These are phyloP conservation scores for Ploettnerulaceae sp. DNA, from an alignment of 2,329 filamentous ascomycete species.

Conservation along the genomic window DNA sequence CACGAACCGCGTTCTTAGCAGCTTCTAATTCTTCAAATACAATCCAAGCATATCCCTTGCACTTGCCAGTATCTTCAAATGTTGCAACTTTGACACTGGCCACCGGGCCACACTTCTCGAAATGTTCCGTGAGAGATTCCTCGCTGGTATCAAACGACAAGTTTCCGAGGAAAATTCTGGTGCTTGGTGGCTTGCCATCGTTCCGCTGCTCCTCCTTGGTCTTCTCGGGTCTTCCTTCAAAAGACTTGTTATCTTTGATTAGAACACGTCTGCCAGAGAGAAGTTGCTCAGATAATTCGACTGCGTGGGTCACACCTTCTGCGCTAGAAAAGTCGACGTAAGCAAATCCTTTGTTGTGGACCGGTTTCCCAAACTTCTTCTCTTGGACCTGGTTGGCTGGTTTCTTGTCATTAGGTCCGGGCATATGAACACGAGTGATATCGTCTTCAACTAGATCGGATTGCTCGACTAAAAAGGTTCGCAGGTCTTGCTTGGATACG, in stretches of 20 bases:
- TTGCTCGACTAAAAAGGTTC: slow-evolving; percentile 71
- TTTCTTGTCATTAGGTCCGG: slow-evolving; percentile 44
- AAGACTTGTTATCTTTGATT: slow-evolving; percentile 89
- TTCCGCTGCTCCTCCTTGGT: slow-evolving; percentile 35
- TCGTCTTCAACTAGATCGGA: slow-evolving; percentile 62
- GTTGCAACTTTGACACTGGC: slow-evolving; percentile 84
- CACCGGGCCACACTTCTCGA: slow-evolving; percentile 78
- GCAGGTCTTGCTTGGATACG: slow-evolving; percentile 67
- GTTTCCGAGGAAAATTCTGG: slow-evolving; percentile 85
- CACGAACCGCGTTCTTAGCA: slow-evolving; percentile 72
- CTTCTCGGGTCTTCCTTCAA: slow-evolving; percentile 81
- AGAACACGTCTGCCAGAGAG: slow-evolving; percentile 73
- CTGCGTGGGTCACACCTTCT: slow-evolving; percentile 64
- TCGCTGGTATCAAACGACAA: slow-evolving; percentile 77
- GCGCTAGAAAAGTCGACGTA: slow-evolving; percentile 83
- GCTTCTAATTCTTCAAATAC: slow-evolving; percentile 77
- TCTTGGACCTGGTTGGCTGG: slow-evolving; percentile 32
- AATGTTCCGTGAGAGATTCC: slow-evolving; percentile 75
- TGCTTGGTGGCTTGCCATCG: slow-evolving; percentile 63
- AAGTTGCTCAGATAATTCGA: slow-evolving; percentile 81
- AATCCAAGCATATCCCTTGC: slow-evolving; percentile 96
- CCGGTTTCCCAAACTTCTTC: slow-evolving; percentile 29
- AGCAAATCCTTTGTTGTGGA: slow-evolving; percentile 82
- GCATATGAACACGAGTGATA: slow-evolving; percentile 68
- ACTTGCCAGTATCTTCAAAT: slow-evolving; percentile 95